Conservation (phyloP, 176 grass and related monocot genomes). For the Aegilops tauschii region DNA sequence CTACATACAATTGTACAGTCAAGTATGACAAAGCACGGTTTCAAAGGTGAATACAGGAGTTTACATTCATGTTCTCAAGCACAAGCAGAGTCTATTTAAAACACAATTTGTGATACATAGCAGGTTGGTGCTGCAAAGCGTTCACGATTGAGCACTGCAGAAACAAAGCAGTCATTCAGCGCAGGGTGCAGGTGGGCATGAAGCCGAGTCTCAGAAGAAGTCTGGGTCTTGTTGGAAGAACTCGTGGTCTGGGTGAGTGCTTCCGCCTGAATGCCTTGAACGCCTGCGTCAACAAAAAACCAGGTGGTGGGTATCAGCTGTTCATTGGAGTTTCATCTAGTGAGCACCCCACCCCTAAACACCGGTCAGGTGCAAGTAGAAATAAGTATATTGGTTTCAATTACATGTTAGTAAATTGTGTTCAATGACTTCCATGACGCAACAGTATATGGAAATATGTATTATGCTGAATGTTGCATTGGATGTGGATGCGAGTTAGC, state of each 20-base stretch:
- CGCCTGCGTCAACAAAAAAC: constrained; percentile 30
- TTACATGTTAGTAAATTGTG: not conserved
- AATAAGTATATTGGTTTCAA: not conserved
- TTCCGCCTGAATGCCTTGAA: constrained; percentile 38
- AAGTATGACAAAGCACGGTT: not conserved
- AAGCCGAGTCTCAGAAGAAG: constrained; percentile 14
- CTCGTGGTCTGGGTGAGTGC: constrained; percentile 71
- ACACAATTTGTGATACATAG: too few species aligned
- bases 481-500: not conserved
- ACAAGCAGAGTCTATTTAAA: not conserved
- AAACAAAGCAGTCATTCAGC: not conserved
- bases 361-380: too few species aligned
- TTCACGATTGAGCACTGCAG: not conserved
- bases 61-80: too few species aligned
- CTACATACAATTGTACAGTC: not conserved
- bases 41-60: not conserved
- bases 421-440: too few species aligned
- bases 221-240: constrained; percentile 67
- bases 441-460: too few species aligned
- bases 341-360: too few species aligned
- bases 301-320: not conserved
- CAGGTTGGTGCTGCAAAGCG: too few species aligned
- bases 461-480: not conserved
- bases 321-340: not conserved
- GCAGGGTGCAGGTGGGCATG: too few species aligned